A percentile compares a stretch with the other conserved stretches of the same genome.
These are phyloP conservation scores for Eucalyptus polyanthemos DNA, from an alignment of 345 rosid genomes.

Conservation along the genomic window DNA sequence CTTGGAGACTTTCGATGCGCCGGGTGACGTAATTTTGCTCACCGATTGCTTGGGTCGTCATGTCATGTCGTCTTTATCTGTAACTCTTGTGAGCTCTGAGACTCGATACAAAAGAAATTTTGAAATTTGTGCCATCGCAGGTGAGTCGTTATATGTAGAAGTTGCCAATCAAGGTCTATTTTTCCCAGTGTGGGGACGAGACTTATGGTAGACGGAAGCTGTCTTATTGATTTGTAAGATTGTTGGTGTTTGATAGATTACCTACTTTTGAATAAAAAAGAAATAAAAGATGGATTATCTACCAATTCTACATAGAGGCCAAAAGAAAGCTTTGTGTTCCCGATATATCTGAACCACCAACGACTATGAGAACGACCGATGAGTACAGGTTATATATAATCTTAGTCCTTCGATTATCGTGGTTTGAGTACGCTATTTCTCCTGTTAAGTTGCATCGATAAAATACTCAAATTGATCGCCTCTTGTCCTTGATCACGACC, in stretches of 20 bases:
- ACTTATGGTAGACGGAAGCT: neutral
- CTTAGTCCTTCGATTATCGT: neutral
- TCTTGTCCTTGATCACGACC: neutral
- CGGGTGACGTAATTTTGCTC: neutral
- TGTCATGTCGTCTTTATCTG: neutral
- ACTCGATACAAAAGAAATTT: neutral
- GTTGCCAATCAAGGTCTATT: neutral
- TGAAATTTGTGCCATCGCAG: neutral
- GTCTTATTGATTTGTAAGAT: neutral
- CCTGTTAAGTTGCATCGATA: neutral
- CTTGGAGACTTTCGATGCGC: neutral
- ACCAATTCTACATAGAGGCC: neutral
- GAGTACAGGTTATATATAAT: neutral
- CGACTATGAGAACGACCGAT: neutral
- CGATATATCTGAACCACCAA: neutral
- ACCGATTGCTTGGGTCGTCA: neutral
- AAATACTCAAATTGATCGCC: neutral
- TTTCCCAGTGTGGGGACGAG: neutral
- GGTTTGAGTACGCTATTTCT: neutral
- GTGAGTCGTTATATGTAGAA: neutral
- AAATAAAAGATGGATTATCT: neutral
- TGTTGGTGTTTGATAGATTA: neutral
- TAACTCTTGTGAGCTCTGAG: neutral
- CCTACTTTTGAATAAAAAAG: no score
- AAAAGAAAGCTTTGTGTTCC: neutral